phyloP scores from a whole-genome alignment of 805 yeast species.

The Pichia manshurica region DNA sequence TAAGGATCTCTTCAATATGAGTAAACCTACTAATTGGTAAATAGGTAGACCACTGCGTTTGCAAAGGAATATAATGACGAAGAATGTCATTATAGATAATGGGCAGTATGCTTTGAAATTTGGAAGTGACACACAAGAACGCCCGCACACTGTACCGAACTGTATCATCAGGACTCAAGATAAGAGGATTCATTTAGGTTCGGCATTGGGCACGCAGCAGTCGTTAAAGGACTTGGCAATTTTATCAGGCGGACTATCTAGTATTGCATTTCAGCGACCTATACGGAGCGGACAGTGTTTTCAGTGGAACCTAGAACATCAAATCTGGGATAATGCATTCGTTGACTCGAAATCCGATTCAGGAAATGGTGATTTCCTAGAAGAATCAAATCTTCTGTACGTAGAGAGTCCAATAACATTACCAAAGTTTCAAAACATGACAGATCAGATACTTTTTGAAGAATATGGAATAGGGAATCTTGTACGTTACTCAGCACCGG shows the following conservation, averaged over 20 bases:
- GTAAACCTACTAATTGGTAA: too few relatives aligned
- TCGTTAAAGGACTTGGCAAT: slow-evolving; percentile 49
- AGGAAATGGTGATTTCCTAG: slow-evolving; percentile 34
- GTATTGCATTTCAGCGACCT: slow-evolving; percentile 72
- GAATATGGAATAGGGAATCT: slow-evolving; percentile 77
- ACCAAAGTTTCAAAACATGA: slow-evolving; percentile 74
- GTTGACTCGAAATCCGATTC: slow-evolving; percentile 31
- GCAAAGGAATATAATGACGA: slow-evolving; percentile 1
- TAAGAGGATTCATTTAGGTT: slow-evolving; percentile 67
- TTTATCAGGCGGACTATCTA: slow-evolving; percentile 34
- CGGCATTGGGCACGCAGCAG: slow-evolving; percentile 37
- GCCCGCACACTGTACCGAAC: slow-evolving; percentile 56
- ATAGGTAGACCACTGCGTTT: too few relatives aligned
- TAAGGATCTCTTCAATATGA: too few relatives aligned
- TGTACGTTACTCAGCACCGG: slow-evolving; percentile 58
- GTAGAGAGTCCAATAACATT: slow-evolving; percentile 80
- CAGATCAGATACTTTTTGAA: slow-evolving; percentile 90
- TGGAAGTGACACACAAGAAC: slow-evolving; percentile 42
- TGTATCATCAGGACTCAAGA: slow-evolving; percentile 71
- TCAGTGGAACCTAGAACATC: slow-evolving; percentile 87
- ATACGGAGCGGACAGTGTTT: slow-evolving; percentile 82
- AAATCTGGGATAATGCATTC: slow-evolving; percentile 83
- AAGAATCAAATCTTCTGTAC: slow-evolving; percentile 55
- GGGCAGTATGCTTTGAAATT: slow-evolving; percentile 80
- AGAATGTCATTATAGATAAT: slow-evolving; percentile 71